Percentiles rank a stretch among this genome's conserved stretches.
Evolutionary conservation across 305 asterid genomes (phyloP).

Genomic region (Petunia hybrid): DNA sequence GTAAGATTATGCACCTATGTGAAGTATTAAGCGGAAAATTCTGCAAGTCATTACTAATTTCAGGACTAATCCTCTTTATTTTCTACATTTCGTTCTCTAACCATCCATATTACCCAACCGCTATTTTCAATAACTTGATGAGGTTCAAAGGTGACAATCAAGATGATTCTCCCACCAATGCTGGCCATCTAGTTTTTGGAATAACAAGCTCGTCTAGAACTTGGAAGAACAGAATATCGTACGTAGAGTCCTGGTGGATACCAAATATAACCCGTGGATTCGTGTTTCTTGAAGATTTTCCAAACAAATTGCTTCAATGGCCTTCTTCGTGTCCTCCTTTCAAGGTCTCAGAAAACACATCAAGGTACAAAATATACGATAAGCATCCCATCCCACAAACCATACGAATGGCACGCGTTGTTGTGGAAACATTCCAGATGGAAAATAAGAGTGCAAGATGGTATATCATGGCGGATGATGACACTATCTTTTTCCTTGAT

Average conservation of each 20-base stretch:
- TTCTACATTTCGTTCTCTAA: constrained; percentile 36
- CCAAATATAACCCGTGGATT: constrained; percentile 45
- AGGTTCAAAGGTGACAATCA: constrained; percentile 14
- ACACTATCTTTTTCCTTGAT: constrained; percentile 41
- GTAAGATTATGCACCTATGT: constrained; percentile 5
- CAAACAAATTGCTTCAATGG: constrained; percentile 36
- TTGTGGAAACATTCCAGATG: constrained; percentile 35
- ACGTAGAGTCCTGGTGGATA: constrained; percentile 46
- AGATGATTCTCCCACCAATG: constrained; percentile 35
- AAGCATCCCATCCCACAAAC: constrained; percentile 41
- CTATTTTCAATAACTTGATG: constrained; percentile 24
- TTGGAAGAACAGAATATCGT: constrained; percentile 35
- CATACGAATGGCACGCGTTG: constrained; percentile 41
- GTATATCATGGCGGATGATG: constrained; percentile 50
- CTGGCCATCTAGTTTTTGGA: constrained; percentile 46
- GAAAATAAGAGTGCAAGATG: constrained; percentile 42
- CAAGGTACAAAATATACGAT: constrained; percentile 39
- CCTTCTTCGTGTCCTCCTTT: constrained; percentile 39
- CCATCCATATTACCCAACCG: constrained; percentile 36
- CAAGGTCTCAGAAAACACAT: constrained; percentile 41
- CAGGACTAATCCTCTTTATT: constrained; percentile 39
- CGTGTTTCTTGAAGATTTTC: constrained; percentile 38
- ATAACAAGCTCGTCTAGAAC: constrained; percentile 43
- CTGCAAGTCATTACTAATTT: constrained; percentile 38
- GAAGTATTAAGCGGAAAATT: constrained; percentile 8